Percentiles rank a stretch among this genome's conserved stretches.
Conservation (phyloP, 192 early-diverging fungal genomes). For the Coemansia pectinata region DNA sequence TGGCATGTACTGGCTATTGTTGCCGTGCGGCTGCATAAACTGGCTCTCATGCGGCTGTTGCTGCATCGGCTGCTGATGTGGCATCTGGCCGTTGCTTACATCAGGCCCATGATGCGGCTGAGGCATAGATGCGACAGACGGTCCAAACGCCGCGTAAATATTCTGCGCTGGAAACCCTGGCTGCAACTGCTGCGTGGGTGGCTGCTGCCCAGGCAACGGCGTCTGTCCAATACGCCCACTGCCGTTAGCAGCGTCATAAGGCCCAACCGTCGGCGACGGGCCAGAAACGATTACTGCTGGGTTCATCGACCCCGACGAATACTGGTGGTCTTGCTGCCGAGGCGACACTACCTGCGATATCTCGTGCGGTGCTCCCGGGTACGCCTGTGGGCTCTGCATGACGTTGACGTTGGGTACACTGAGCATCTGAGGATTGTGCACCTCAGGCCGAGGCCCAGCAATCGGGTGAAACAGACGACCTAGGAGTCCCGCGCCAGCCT, state of each 20-base stretch:
- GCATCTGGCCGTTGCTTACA: not conserved
- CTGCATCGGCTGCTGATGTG: slow-evolving; percentile 2
- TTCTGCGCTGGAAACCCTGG: slow-evolving; percentile 4
- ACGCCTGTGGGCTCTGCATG: slow-evolving; percentile 25
- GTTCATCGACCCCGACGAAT: slow-evolving; percentile 9
- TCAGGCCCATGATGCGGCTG: slow-evolving; percentile 10
- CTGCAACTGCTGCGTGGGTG: not conserved
- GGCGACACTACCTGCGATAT: slow-evolving; percentile 1
- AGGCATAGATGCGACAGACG: slow-evolving; percentile 17
- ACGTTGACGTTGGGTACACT: slow-evolving; percentile 18
- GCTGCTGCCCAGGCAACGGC: slow-evolving; percentile 37
- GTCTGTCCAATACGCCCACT: slow-evolving; percentile 18
- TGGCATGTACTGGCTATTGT: not conserved
- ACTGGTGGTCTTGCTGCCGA: slow-evolving; percentile 14
- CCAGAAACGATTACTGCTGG: not conserved
- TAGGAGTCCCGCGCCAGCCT: slow-evolving; percentile 15
- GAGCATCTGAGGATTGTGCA: slow-evolving; percentile 2
- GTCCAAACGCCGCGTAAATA: slow-evolving; percentile 1
- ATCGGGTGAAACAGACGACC: slow-evolving; percentile 24
- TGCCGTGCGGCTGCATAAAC: not conserved
- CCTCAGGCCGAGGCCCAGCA: not conserved
- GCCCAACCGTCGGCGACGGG: not conserved
- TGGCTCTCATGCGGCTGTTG: slow-evolving; percentile 6
- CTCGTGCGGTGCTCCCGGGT: slow-evolving; percentile 6
- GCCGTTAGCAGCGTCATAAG: not conserved